A percentile compares a stretch with the other conserved stretches of the same genome.
Conservation (phyloP, 208 protist genomes). For the Plasmodiophora brassicae region DNA sequence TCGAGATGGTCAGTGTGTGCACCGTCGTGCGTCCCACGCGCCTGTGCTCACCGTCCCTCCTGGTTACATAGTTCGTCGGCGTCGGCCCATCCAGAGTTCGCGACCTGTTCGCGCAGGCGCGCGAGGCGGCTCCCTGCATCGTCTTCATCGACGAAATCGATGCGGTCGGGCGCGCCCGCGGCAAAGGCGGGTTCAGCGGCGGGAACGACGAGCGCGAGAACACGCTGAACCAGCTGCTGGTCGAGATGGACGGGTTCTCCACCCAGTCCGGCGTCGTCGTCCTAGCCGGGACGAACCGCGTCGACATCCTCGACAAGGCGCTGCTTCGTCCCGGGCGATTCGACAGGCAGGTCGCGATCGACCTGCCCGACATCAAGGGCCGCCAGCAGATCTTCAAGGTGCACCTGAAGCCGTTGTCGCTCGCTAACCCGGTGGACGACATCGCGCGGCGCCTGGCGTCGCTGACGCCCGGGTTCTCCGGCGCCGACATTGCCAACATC, state of each 20-base stretch:
- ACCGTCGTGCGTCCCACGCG: neutral
- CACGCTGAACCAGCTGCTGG: slow-evolving; percentile 94
- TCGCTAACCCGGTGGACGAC: slow-evolving; percentile 46
- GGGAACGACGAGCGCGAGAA: slow-evolving; percentile 82
- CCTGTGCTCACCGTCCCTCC: neutral
- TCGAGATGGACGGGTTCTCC: slow-evolving; percentile 95
- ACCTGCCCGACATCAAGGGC: slow-evolving; percentile 85
- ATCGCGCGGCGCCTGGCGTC: slow-evolving; percentile 43
- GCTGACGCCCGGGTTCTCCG: slow-evolving; percentile 83
- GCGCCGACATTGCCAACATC: slow-evolving; percentile 93
- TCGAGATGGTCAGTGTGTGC: no score
- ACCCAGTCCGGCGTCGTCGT: slow-evolving; percentile 86
- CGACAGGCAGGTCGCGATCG: slow-evolving; percentile 73
- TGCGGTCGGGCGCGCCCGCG: slow-evolving; percentile 77
- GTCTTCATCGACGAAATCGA: slow-evolving; percentile 93
- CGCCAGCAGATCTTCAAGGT: slow-evolving; percentile 83
- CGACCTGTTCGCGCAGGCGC: slow-evolving; percentile 83
- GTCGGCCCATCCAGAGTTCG: slow-evolving; percentile 69
- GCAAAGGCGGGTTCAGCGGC: slow-evolving; percentile 65
- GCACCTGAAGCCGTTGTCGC: slow-evolving; percentile 69
- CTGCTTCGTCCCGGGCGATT: slow-evolving; percentile 92
- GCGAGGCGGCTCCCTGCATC: slow-evolving; percentile 76
- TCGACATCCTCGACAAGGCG: slow-evolving; percentile 91
- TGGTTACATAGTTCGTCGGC: no score
- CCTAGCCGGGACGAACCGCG: slow-evolving; percentile 91